These are phyloP conservation scores for Wallacemonas sp. DNA, from an alignment of 208 protist species.

Conservation along the genomic window DNA sequence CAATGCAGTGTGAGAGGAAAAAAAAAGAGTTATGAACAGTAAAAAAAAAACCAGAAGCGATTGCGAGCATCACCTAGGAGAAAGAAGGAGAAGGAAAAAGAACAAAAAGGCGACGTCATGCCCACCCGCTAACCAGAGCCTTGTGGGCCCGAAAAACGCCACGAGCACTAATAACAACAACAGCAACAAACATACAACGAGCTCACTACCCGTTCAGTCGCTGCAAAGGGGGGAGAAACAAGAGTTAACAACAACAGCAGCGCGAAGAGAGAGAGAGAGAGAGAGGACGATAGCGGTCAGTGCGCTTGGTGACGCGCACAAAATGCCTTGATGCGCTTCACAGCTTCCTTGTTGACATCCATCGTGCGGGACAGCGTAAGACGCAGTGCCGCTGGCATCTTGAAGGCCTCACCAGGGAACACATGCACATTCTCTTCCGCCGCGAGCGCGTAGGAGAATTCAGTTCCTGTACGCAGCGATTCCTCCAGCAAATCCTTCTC, in stretches of 20 bases:
- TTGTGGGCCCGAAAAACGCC: no score
- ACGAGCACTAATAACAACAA: no score
- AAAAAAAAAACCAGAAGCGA: slow-evolving; percentile 14
- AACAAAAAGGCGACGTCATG: no score
- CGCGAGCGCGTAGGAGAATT: slow-evolving; percentile 55
- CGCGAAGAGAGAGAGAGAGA: not conserved
- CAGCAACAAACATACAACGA: no score
- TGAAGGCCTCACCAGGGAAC: slow-evolving; percentile 78
- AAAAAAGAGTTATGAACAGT: not conserved
- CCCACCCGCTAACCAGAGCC: no score
- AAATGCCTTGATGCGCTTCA: slow-evolving; percentile 61
- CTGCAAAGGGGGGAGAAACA: slow-evolving; percentile 3
- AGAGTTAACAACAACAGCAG: not conserved
- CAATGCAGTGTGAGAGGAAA: not conserved
- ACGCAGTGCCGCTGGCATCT: slow-evolving; percentile 54
- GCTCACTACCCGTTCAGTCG: not conserved
- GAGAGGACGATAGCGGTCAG: not conserved
- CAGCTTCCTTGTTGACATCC: slow-evolving; percentile 65
- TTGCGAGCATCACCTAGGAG: not conserved
- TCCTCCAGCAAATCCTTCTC: slow-evolving; percentile 51
- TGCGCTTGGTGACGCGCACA: slow-evolving; percentile 23
- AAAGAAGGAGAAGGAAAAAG: not conserved
- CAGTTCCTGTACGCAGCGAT: slow-evolving; percentile 38
- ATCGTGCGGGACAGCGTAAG: slow-evolving; percentile 68
- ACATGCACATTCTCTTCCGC: slow-evolving; percentile 78